Percentiles rank a stretch among this genome's conserved stretches.
phyloP scores from a whole-genome alignment of 495 filamentous ascomycete genomes.

The Jackrogersella multiformis region DNA sequence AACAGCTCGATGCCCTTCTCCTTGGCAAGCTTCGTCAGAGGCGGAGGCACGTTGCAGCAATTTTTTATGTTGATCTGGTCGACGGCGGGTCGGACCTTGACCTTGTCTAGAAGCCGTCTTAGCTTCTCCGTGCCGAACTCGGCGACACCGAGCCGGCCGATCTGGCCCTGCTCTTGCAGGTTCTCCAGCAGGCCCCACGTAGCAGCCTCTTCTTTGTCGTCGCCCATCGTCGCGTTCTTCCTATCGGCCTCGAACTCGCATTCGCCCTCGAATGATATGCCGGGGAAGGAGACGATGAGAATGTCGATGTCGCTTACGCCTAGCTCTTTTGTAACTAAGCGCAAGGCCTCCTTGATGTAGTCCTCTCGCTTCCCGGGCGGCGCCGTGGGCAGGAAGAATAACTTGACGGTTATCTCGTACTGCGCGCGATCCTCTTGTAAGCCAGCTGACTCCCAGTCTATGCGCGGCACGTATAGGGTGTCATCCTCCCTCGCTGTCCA shows the following conservation, averaged over 20 bases:
- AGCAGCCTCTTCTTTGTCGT: slow-evolving; percentile 69
- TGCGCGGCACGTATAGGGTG: slow-evolving; percentile 77
- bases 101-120: slow-evolving; percentile 62
- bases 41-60: slow-evolving; percentile 94
- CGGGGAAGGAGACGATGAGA: slow-evolving; percentile 91
- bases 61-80: slow-evolving; percentile 98
- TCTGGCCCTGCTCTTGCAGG: slow-evolving; percentile 74
- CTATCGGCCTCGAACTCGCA: slow-evolving; percentile 81
- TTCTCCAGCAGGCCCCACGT: slow-evolving; percentile 79
- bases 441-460: slow-evolving; percentile 74
- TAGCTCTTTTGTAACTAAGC: slow-evolving; percentile 80
- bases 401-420: slow-evolving; percentile 93
- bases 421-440: slow-evolving; percentile 79
- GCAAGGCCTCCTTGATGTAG: slow-evolving; percentile 79
- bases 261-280: slow-evolving; percentile 91
- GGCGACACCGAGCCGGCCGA: slow-evolving; percentile 79
- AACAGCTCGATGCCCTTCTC: slow-evolving; percentile 84
- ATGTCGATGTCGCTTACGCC: slow-evolving; percentile 80
- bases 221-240: slow-evolving; percentile 66
- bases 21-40: slow-evolving; percentile 85
- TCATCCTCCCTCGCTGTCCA: slow-evolving; percentile 73
- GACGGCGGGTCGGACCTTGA: slow-evolving; percentile 79
- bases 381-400: slow-evolving; percentile 86
- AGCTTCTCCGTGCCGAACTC: slow-evolving; percentile 91
- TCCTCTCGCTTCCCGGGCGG: slow-evolving; percentile 65